Percentiles rank a stretch among this genome's conserved stretches.
Conservation (phyloP, 108 stramenopile genomes). For the Cyclotella choctawhatcheeana region DNA sequence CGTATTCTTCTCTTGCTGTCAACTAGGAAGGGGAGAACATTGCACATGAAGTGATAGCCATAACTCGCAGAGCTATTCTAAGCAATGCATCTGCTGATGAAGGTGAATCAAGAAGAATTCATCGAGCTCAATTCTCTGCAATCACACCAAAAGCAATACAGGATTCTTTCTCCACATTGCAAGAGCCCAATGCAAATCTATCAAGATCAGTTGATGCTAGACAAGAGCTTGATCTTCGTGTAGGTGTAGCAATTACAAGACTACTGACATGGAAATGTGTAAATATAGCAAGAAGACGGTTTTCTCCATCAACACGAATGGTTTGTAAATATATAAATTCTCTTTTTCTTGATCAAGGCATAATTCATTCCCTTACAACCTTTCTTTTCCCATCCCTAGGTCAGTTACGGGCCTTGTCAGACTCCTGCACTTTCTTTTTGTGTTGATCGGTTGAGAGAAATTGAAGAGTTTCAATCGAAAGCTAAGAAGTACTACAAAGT, state of each 20-base stretch:
- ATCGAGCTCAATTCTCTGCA: slow-evolving; percentile 75
- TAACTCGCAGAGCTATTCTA: slow-evolving; percentile 32
- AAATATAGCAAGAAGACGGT: slow-evolving; percentile 38
- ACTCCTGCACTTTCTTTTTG: slow-evolving; percentile 83
- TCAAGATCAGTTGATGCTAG: slow-evolving; percentile 77
- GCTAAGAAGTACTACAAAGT: slow-evolving; percentile 65
- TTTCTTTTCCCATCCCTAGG: too few relatives aligned
- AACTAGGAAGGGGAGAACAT: slow-evolving; percentile 66
- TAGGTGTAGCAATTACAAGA: slow-evolving; percentile 78
- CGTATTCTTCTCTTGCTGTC: not conserved
- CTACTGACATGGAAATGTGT: slow-evolving; percentile 71
- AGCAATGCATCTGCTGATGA: slow-evolving; percentile 7
- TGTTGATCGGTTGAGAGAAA: slow-evolving; percentile 61
- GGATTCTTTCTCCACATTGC: slow-evolving; percentile 54
- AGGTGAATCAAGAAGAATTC: slow-evolving; percentile 35
- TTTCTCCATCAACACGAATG: slow-evolving; percentile 45
- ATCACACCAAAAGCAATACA: slow-evolving; percentile 64
- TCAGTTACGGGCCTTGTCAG: slow-evolving; percentile 83
- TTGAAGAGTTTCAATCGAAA: slow-evolving; percentile 58
- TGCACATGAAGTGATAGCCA: slow-evolving; percentile 74
- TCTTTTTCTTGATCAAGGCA: too few relatives aligned
- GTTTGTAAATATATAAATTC: too few relatives aligned
- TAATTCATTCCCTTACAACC: too few relatives aligned
- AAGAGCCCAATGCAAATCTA: slow-evolving; percentile 52
- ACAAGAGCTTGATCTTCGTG: slow-evolving; percentile 77